Evolutionary conservation across 805 yeast genomes (phyloP), one percentile per base, ranked within the genome.

Genomic region (Kuraishia hungarica): DNA sequence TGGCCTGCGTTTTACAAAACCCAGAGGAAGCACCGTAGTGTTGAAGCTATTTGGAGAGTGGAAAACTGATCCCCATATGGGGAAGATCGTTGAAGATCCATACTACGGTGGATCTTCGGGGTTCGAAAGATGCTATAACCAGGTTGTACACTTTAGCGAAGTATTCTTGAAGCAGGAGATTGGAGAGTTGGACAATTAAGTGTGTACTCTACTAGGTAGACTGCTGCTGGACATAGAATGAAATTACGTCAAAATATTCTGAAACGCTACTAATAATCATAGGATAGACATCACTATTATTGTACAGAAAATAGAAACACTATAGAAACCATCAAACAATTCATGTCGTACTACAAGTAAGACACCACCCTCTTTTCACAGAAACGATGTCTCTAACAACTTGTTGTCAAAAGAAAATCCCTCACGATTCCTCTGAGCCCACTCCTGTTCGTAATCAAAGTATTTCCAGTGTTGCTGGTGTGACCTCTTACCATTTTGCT

Each of bases 51-150:
- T 92, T 73, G 97, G 97, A 0, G 82, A 86, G n/a, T 92, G 90
- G 85, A 77, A 81, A 56, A 79, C 81, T 0, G 82, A 81, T 62
- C 59, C 68, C 1, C 67, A 71, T 48, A 80, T 77, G 57, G 74
- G 74, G 20, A 74, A 69, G 39, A 81, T 88, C 39, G 92, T 92
- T 5, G 88, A 82, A 54, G 98, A 92, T 67, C 98, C 98, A 1
- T 92, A 93, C 68, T 93, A 92, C 64, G 97, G 97, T 4, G 97
- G 96, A 0, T 72, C 71, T 21, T 78, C 81, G 60, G 97, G 97
- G 1, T 92, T 92, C 66, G 94, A 89, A 67, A 77, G 73, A 55
- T 89, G 88, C 68, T 92, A 83, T 66, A 66, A 78, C 55, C 98
- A 92, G 65, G 76, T 91, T 53, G 65, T 72, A 11, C 91, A 87